A percentile compares a stretch with the other conserved stretches of the same genome.
Evolutionary conservation across 1,284 basidiomycete genomes (phyloP).

Genomic region (Pyrrhoderma noxium): DNA sequence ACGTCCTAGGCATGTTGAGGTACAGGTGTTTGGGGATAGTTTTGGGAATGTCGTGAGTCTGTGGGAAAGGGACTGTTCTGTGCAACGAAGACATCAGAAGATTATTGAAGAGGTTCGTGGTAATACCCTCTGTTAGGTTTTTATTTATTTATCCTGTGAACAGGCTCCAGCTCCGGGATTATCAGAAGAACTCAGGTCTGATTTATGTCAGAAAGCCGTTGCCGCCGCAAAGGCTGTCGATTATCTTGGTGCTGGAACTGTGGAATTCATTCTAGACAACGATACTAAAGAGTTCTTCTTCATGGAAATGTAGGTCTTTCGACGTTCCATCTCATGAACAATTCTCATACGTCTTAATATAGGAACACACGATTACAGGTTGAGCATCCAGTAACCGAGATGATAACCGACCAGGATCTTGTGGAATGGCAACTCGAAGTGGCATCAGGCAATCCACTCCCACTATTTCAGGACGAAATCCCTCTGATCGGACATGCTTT

Average conservation of each 20-base stretch:
- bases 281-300: constrained; percentile 81
- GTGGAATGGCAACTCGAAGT: constrained; percentile 94
- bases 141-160: neutral
- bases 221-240: constrained; percentile 87
- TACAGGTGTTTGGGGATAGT: constrained; percentile 83
- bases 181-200: constrained; percentile 63
- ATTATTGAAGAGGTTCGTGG: constrained; percentile 76
- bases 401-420: constrained; percentile 88
- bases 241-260: constrained; percentile 88
- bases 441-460: constrained; percentile 82
- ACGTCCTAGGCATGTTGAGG: constrained; percentile 80
- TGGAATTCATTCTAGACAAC: constrained; percentile 92
- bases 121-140: neutral
- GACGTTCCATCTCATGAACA: constrained; percentile 4
- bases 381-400: constrained; percentile 93
- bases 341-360: constrained; percentile 2
- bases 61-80: constrained; percentile 92
- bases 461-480: constrained; percentile 69
- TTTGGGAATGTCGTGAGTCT: constrained; percentile 76
- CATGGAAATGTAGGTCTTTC: constrained; percentile 76
- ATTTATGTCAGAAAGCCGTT: constrained; percentile 82
- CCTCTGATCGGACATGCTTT: constrained; percentile 88
- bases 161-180: constrained; percentile 89
- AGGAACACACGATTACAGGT: constrained; percentile 94
- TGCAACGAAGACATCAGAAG: constrained; percentile 92